A percentile compares a stretch with the other conserved stretches of the same genome.
phyloP scores from a whole-genome alignment of 306 rosid species.

The Echinosophora koreensis region DNA sequence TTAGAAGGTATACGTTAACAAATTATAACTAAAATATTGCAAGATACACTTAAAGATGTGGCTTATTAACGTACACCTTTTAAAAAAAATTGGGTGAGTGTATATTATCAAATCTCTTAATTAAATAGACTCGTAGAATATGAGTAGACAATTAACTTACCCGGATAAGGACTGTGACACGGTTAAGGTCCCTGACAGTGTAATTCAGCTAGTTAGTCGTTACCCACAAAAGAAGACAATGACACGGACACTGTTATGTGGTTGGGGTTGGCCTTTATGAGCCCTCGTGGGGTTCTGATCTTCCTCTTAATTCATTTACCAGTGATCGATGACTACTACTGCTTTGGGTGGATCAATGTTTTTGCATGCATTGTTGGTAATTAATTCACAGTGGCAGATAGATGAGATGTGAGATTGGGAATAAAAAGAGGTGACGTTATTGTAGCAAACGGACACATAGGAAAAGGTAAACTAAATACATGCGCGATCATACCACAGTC shows the following conservation, averaged over 20 bases:
- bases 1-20: no score
- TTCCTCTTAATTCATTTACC: neutral
- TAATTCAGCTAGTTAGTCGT: slow-evolving; percentile 8
- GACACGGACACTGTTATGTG: slow-evolving; percentile 23
- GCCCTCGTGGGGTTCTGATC: slow-evolving; percentile 5
- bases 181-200: neutral
- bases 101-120: no score
- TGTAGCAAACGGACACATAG: slow-evolving; percentile 21
- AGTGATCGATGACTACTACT: neutral
- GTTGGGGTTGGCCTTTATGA: slow-evolving; percentile 37
- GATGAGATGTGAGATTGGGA: neutral
- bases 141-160: no score
- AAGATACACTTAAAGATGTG: no score
- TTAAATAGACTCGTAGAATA: no score
- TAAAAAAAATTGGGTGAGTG: no score
- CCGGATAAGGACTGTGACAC: neutral
- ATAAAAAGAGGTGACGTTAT: slow-evolving; percentile 31
- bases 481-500: neutral
- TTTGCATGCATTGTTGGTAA: slow-evolving; percentile 2
- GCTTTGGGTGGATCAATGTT: slow-evolving; percentile 6
- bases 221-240: neutral
- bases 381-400: neutral
- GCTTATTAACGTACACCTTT: no score
- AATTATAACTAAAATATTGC: no score
- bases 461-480: slow-evolving; percentile 22